These are phyloP conservation scores for Xylaria curta DNA, from an alignment of 495 filamentous ascomycete genomes.

Conservation along the genomic window DNA sequence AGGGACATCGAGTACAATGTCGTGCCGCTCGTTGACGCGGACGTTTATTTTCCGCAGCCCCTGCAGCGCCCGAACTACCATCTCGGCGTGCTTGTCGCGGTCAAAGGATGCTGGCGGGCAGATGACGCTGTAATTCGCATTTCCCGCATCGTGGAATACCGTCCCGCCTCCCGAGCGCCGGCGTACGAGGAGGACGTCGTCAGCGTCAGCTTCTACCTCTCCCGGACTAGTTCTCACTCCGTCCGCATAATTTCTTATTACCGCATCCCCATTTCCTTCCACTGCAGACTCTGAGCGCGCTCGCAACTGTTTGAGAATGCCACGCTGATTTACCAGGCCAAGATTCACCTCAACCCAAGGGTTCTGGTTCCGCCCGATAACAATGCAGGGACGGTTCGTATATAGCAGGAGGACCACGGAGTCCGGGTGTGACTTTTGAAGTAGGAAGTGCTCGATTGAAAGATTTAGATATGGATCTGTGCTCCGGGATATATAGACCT, in stretches of 20 bases:
- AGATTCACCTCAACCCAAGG: slow-evolving; percentile 93
- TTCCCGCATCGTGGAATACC: slow-evolving; percentile 91
- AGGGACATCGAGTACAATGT: slow-evolving; percentile 76
- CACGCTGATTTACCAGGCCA: slow-evolving; percentile 49
- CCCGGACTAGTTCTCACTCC: slow-evolving; percentile 23
- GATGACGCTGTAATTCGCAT: slow-evolving; percentile 92
- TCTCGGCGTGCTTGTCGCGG: slow-evolving; percentile 84
- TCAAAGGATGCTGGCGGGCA: slow-evolving; percentile 77
- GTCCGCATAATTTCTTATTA: not conserved
- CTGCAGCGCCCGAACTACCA: slow-evolving; percentile 82
- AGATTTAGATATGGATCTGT: slow-evolving; percentile 88
- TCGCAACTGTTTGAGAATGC: slow-evolving; percentile 26
- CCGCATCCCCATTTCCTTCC: not conserved
- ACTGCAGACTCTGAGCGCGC: not conserved
- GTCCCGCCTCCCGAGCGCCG: slow-evolving; percentile 88
- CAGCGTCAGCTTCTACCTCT: slow-evolving; percentile 30
- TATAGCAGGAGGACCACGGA: slow-evolving; percentile 87
- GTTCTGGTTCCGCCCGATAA: slow-evolving; percentile 96
- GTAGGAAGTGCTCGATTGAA: slow-evolving; percentile 90
- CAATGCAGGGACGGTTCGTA: slow-evolving; percentile 80
- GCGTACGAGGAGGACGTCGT: slow-evolving; percentile 69
- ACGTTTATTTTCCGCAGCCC: slow-evolving; percentile 46
- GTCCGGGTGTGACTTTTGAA: slow-evolving; percentile 70
- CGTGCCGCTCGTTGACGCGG: slow-evolving; percentile 86
- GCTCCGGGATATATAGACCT: slow-evolving; percentile 79